phyloP scores from a whole-genome alignment of 208 protist species.

The Acanthamoeba lenticulata region DNA sequence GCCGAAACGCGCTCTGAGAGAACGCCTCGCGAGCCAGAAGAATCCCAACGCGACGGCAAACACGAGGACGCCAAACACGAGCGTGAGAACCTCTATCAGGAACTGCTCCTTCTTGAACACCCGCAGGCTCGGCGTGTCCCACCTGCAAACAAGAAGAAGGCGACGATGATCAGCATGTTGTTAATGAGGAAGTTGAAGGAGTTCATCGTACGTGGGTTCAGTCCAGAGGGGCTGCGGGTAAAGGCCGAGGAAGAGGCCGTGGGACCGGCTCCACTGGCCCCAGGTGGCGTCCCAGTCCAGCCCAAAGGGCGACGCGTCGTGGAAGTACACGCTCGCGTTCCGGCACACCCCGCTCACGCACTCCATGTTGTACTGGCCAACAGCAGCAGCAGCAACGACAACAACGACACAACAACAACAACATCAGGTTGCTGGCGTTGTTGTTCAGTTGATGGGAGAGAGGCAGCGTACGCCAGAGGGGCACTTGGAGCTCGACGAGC shows the following conservation, averaged over 20 bases:
- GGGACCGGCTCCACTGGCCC: neutral
- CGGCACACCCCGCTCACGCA: constrained; percentile 32
- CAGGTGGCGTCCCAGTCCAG: neutral
- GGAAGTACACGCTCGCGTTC: constrained; percentile 42
- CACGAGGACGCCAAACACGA: constrained; percentile 26
- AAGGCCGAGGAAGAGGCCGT: neutral
- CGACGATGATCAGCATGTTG: neutral
- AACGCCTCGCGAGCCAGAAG: constrained; percentile 30
- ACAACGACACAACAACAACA: neutral
- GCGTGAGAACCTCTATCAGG: constrained; percentile 4
- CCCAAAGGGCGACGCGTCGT: constrained; percentile 10
- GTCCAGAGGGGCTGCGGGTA: constrained; percentile 49
- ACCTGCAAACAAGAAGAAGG: neutral
- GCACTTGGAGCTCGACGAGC: neutral
- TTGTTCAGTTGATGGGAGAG: neutral
- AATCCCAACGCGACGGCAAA: constrained; percentile 2
- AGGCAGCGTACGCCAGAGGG: neutral
- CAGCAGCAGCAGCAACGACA: neutral
- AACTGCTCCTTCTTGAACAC: constrained; percentile 52
- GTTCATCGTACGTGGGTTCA: neutral
- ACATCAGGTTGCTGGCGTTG: neutral
- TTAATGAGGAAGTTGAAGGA: no score
- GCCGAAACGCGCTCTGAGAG: neutral
- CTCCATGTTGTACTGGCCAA: constrained; percentile 1
- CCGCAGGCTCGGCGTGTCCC: constrained; percentile 15